Percentiles rank a stretch among this genome's conserved stretches.
These are phyloP conservation scores for Pyrus hybrid DNA, from an alignment of 331 rosid genomes.

Conservation along the genomic window DNA sequence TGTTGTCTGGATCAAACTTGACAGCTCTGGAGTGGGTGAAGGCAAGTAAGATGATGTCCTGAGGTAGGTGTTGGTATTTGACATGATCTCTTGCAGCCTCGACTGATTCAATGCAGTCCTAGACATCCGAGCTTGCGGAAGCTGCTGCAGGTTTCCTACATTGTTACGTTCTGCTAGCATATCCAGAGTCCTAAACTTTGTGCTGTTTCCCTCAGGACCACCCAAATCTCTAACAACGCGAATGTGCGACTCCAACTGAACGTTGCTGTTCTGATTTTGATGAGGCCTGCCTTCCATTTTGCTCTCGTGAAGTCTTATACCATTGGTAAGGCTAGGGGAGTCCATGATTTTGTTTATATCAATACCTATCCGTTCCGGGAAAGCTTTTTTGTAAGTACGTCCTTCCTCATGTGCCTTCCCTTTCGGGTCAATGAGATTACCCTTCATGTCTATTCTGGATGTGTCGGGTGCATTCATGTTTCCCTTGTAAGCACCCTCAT, in stretches of 20 bases:
- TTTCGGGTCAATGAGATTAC: neutral
- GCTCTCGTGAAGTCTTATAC: neutral
- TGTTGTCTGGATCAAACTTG: neutral
- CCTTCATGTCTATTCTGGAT: neutral
- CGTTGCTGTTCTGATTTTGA: neutral
- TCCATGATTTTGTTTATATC: neutral
- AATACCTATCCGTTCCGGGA: neutral
- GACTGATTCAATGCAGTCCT: neutral
- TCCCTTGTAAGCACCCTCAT: neutral
- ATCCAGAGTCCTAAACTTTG: constrained; percentile 7
- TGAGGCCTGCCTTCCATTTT: neutral
- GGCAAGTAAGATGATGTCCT: neutral
- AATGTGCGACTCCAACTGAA: constrained; percentile 13
- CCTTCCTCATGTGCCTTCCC: neutral
- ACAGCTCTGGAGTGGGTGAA: neutral
- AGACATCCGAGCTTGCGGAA: constrained; percentile 8
- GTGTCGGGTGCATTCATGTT: neutral
- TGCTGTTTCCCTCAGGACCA: neutral
- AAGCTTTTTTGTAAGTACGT: neutral
- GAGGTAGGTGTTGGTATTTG: neutral
- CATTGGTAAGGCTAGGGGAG: neutral
- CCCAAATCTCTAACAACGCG: constrained; percentile 7
- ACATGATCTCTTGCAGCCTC: constrained; percentile 7
- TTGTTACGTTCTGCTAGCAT: neutral
- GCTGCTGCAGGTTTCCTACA: neutral